Conservation (phyloP, 352 stramenopile species). For the Phytophthora cryptogea region DNA sequence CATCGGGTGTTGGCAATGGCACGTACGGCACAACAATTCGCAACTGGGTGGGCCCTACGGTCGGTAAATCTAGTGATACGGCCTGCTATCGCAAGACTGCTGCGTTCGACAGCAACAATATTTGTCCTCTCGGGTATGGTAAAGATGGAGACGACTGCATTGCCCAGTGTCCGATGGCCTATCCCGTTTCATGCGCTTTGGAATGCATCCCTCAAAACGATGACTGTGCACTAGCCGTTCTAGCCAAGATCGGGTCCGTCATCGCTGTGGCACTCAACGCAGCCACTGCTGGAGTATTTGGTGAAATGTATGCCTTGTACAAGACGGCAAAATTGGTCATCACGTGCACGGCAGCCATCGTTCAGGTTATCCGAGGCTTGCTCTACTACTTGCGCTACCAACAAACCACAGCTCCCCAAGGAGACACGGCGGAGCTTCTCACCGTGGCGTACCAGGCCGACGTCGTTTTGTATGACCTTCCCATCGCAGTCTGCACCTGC, state of each 20-base stretch:
- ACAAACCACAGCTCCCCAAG: conserved; percentile 23
- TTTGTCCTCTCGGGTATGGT: conserved; percentile 13
- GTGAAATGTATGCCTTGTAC: conserved; percentile 2
- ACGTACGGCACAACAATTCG: conserved; percentile 30
- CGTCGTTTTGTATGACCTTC: conserved; percentile 27
- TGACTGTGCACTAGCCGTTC: not conserved
- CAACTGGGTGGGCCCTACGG: conserved; percentile 31
- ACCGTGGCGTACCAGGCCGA: conserved; percentile 26
- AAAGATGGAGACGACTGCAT: conserved; percentile 26
- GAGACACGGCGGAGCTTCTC: conserved; percentile 22
- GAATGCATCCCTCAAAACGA: conserved; percentile 30
- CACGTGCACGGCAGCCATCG: conserved; percentile 9
- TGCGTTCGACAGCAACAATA: conserved; percentile 24
- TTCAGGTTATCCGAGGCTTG: conserved; percentile 20
- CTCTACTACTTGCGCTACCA: conserved; percentile 30
- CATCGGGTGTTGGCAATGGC: conserved; percentile 19
- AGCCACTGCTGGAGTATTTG: conserved; percentile 22
- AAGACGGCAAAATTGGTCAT: conserved; percentile 20
- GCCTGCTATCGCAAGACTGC: conserved; percentile 29
- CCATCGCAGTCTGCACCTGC: conserved; percentile 20
- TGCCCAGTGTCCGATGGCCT: conserved; percentile 26
- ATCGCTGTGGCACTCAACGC: conserved; percentile 25
- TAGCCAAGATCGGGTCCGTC: conserved; percentile 25
- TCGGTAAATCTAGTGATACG: conserved; percentile 24
- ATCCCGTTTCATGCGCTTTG: conserved; percentile 28